These are phyloP conservation scores for Musa schizocarpa DNA, from an alignment of 176 grass and related monocot species.

Conservation along the genomic window DNA sequence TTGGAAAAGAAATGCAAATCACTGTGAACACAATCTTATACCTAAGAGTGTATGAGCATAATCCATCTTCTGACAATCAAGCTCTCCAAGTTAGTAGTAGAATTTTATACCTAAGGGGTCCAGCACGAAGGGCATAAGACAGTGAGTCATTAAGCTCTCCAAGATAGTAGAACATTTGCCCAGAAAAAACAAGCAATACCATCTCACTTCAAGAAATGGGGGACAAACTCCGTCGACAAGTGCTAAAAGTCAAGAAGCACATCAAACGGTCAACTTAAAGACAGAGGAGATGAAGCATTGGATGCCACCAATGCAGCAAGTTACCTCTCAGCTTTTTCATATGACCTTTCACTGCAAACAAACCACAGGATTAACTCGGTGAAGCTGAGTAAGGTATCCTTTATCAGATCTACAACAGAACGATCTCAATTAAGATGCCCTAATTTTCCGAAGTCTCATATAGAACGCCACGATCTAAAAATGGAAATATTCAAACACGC, in stretches of 20 bases:
- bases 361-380: background rate
- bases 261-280: background rate
- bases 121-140: conserved; percentile 88
- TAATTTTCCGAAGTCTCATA: background rate
- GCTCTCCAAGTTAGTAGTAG: background rate
- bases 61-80: conserved; percentile 92
- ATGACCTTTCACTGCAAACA: conserved; percentile 76
- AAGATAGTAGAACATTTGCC: conserved; percentile 89
- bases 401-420: background rate
- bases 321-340: conserved; percentile 90
- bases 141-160: conserved; percentile 82
- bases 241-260: conserved; percentile 13
- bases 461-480: too few relatives aligned
- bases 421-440: background rate
- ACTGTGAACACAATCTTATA: conserved; percentile 27
- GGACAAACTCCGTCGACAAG: background rate
- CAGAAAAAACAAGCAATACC: background rate
- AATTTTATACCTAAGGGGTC: conserved; percentile 26
- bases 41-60: conserved; percentile 86
- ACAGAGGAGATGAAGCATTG: conserved; percentile 31
- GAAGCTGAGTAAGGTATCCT: too few relatives aligned
- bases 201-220: conserved; percentile 1
- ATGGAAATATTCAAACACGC: too few relatives aligned
- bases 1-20: background rate
- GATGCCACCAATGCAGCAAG: conserved; percentile 94